phyloP scores from a whole-genome alignment of 495 filamentous ascomycete species.

The Pseudoneurospora amorphoporcata region DNA sequence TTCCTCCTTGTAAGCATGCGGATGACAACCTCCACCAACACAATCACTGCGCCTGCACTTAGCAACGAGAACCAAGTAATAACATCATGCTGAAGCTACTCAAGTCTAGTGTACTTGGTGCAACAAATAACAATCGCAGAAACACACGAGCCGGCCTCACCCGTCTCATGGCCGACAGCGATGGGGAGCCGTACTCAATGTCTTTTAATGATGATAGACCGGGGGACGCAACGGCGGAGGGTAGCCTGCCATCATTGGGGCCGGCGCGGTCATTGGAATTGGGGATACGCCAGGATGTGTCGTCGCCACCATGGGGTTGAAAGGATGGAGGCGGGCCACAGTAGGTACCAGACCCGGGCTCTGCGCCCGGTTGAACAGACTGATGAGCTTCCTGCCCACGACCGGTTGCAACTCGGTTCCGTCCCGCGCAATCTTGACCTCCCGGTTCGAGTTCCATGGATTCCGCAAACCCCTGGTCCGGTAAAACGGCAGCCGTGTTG shows the following conservation, averaged over 20 bases:
- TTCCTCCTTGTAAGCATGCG: neutral
- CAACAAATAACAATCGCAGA: neutral
- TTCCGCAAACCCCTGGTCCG: constrained; percentile 85
- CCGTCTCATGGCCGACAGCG: neutral
- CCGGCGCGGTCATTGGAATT: constrained; percentile 7
- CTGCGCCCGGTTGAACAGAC: constrained; percentile 59
- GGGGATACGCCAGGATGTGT: neutral
- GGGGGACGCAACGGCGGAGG: neutral
- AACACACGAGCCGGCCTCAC: neutral
- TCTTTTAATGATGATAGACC: neutral
- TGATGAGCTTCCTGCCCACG: constrained; percentile 65
- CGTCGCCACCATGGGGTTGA: constrained; percentile 7
- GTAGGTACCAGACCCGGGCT: constrained; percentile 26
- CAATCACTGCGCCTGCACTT: neutral
- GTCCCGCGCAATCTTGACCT: constrained; percentile 94
- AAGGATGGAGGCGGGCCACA: constrained; percentile 1
- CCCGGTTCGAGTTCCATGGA: constrained; percentile 89
- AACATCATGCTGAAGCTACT: neutral
- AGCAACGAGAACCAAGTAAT: neutral
- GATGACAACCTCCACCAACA: neutral
- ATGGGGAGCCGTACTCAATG: neutral
- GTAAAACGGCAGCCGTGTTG: constrained; percentile 79
- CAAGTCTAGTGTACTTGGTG: neutral
- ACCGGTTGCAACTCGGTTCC: constrained; percentile 86
- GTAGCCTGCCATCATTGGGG: constrained; percentile 2